A percentile compares a stretch with the other conserved stretches of the same genome.
Evolutionary conservation across 768 basidiomycete species (phyloP).

Genomic region (Leucosporidium creatinivorum): DNA sequence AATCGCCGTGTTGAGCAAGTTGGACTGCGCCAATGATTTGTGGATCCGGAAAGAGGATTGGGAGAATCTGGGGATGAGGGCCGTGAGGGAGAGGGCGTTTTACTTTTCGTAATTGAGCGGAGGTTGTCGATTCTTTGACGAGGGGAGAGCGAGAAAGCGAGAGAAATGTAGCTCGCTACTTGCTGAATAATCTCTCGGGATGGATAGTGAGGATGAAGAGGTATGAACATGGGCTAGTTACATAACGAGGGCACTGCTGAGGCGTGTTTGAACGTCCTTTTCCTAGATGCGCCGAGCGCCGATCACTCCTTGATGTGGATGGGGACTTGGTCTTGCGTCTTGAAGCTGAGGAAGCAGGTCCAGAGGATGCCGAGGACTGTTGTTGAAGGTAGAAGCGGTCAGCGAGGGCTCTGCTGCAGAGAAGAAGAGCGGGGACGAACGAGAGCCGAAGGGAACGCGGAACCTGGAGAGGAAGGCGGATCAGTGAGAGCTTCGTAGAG

Average conservation of each 20-base stretch:
- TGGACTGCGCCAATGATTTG: constrained; percentile 80
- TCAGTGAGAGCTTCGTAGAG: background rate
- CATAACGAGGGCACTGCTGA: no score
- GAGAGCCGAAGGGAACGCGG: constrained; percentile 27
- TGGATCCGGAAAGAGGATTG: constrained; percentile 85
- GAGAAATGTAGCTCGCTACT: no score
- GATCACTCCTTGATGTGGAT: no score
- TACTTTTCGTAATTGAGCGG: constrained; percentile 20
- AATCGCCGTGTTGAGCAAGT: constrained; percentile 77
- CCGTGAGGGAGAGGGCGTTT: constrained; percentile 42
- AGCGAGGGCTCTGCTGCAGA: background rate
- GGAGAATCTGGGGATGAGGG: constrained; percentile 44
- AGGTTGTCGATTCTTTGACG: background rate
- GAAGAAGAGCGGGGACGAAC: constrained; percentile 3
- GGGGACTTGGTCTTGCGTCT: background rate
- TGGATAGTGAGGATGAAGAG: no score
- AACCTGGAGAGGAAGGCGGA: background rate
- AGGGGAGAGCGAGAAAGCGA: no score
- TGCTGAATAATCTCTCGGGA: no score
- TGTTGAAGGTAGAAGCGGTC: background rate
- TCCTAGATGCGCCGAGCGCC: no score
- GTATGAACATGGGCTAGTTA: no score
- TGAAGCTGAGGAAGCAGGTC: constrained; percentile 23
- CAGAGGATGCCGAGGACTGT: constrained; percentile 17
- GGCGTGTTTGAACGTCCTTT: no score